Evolutionary conservation across 371 early-diverging fungal genomes (phyloP).

Genomic region (Circinella minor): DNA sequence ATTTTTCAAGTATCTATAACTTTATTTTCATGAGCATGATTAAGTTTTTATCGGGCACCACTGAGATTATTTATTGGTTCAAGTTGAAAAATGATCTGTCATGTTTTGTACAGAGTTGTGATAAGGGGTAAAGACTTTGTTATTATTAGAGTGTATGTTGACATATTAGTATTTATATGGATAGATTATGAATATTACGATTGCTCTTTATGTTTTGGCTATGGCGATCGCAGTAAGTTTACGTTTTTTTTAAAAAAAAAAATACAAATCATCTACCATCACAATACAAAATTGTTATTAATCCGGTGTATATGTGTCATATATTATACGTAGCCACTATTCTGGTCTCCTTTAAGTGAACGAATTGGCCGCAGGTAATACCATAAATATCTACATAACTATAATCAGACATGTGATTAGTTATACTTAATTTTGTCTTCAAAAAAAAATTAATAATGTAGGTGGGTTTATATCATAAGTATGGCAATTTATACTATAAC

Average conservation of each 20-base stretch:
- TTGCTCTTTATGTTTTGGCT: slow-evolving; percentile 22
- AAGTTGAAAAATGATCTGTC: not conserved
- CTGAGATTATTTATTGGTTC: not conserved
- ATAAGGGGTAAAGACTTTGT: not conserved
- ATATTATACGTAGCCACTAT: slow-evolving; percentile 17
- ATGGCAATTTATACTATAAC: slow-evolving; percentile 34
- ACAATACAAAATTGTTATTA: too few species aligned
- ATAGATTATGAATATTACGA: slow-evolving; percentile 23
- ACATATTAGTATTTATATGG: too few species aligned
- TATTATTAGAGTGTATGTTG: not conserved
- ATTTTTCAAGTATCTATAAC: too few species aligned
- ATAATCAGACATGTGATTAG: not conserved
- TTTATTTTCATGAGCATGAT: too few species aligned
- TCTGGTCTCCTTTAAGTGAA: slow-evolving; percentile 46
- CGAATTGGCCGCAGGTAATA: slow-evolving; percentile 36
- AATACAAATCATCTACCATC: too few species aligned
- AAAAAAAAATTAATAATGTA: not conserved
- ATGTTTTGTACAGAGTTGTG: too few species aligned
- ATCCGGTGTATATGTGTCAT: not conserved
- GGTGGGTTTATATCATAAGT: slow-evolving; percentile 22
- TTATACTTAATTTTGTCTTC: not conserved
- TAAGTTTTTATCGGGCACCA: too few species aligned
- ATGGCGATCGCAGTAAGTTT: slow-evolving; percentile 23
- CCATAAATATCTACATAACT: not conserved
- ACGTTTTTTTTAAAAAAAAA: not conserved